phyloP scores from a whole-genome alignment of 768 basidiomycete species.

The Lentinula sp. region DNA sequence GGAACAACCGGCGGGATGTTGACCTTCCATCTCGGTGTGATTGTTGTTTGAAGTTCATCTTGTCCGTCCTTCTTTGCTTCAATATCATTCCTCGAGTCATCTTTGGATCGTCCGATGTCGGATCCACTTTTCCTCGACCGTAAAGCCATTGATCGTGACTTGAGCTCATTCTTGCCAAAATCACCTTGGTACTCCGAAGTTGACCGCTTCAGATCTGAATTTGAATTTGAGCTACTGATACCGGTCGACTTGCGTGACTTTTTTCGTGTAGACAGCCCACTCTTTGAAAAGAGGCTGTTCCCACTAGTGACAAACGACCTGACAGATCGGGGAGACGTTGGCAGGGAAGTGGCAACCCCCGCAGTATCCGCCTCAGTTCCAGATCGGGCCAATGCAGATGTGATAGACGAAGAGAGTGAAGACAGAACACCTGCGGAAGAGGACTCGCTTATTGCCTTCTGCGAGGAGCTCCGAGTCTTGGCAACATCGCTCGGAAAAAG shows the following conservation, averaged over 20 bases:
- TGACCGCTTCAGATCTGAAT: neutral
- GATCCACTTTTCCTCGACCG: neutral
- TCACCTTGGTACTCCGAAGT: neutral
- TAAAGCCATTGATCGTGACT: neutral
- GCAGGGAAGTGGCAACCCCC: slow-evolving; percentile 5
- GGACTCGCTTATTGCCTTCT: slow-evolving; percentile 9
- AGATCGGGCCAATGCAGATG: neutral
- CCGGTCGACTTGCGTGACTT: neutral
- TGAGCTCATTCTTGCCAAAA: neutral
- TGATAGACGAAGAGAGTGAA: neutral
- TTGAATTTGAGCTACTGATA: no score
- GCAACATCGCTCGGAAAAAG: slow-evolving; percentile 1
- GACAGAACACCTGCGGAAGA: neutral
- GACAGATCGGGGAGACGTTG: neutral
- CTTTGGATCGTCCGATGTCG: neutral
- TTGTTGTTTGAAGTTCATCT: neutral
- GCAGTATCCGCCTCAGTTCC: neutral
- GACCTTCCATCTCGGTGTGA: neutral
- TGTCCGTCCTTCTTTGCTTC: neutral
- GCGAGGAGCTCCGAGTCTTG: slow-evolving; percentile 6
- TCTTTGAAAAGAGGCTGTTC: neutral
- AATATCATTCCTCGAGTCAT: neutral
- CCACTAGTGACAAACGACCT: neutral
- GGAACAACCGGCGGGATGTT: neutral
- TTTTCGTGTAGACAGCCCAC: neutral